Percentiles rank a stretch among this genome's conserved stretches.
Evolutionary conservation across 2,329 filamentous ascomycete genomes (phyloP).

Genomic region (Claviceps digitariae): DNA sequence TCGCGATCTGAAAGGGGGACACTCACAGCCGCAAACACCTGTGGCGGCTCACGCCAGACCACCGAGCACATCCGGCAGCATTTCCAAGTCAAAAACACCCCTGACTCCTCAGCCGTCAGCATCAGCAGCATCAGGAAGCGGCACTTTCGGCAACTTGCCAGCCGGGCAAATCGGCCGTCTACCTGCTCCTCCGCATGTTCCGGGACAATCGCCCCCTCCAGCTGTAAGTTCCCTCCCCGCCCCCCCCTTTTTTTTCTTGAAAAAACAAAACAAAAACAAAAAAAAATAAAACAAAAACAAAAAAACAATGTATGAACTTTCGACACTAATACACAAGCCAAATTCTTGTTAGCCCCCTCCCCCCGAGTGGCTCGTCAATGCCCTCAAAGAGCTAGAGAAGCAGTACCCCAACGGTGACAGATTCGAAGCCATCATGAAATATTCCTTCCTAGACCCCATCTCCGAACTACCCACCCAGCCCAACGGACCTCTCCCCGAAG

Average conservation of each 20-base stretch:
- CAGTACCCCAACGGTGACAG: constrained; percentile 61
- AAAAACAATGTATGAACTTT: background rate
- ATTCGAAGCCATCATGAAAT: constrained; percentile 87
- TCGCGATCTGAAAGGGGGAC: constrained; percentile 23
- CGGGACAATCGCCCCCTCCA: constrained; percentile 40
- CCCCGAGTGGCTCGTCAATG: constrained; percentile 69
- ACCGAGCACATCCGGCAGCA: constrained; percentile 17
- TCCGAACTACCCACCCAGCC: constrained; percentile 52
- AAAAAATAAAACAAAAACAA: background rate
- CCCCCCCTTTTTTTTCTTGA: background rate
- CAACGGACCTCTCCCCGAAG: constrained; percentile 38
- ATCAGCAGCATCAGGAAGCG: constrained; percentile 16
- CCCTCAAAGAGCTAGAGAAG: constrained; percentile 57
- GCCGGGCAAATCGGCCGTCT: constrained; percentile 50
- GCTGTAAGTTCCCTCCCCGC: constrained; percentile 38
- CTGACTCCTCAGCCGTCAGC: constrained; percentile 18
- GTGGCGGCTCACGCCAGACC: constrained; percentile 17
- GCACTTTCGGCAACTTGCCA: constrained; percentile 24
- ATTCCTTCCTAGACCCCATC: constrained; percentile 62
- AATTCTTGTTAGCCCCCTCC: constrained; percentile 53
- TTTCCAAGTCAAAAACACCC: constrained; percentile 21
- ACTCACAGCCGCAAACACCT: constrained; percentile 23
- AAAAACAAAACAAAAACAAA: background rate
- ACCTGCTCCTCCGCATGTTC: constrained; percentile 49
- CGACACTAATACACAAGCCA: background rate